Evolutionary conservation across 306 rosid genomes (phyloP).

Genomic region (Rosa rugosa): DNA sequence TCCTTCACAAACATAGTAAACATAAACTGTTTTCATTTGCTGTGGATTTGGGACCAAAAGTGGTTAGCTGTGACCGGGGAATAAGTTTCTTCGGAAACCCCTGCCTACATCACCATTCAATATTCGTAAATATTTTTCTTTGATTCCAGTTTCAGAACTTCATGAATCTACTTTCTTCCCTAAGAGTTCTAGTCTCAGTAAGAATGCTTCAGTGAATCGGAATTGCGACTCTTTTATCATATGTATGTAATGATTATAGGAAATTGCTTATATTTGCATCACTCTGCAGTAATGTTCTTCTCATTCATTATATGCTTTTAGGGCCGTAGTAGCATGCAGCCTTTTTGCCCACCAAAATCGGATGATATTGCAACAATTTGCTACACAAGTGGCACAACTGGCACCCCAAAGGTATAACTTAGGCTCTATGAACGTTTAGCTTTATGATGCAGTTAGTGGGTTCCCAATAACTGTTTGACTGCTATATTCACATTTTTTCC

Average conservation of each 20-base stretch:
- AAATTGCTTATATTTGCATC: neutral
- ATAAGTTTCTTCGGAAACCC: neutral
- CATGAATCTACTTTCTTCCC: neutral
- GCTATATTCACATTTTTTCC: neutral
- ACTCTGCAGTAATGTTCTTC: constrained; percentile 12
- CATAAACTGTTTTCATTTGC: constrained; percentile 3
- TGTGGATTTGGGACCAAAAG: neutral
- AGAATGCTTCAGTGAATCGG: neutral
- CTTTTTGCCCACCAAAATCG: constrained; percentile 80
- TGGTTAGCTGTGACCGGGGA: neutral
- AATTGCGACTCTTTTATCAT: neutral
- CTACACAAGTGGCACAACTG: constrained; percentile 99
- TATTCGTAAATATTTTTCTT: no score
- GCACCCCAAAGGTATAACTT: constrained; percentile 83
- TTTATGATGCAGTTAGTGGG: constrained; percentile 18
- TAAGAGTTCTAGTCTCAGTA: neutral
- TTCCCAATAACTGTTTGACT: neutral
- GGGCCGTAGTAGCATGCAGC: constrained; percentile 76
- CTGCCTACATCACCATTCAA: neutral
- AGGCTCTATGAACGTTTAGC: constrained; percentile 17
- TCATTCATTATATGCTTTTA: constrained; percentile 41
- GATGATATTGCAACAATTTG: constrained; percentile 88
- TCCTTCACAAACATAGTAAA: neutral
- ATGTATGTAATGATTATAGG: neutral
- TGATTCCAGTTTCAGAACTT: no score